Evolutionary conservation across 2,329 filamentous ascomycete species (phyloP).

Genomic region (Trichocomaceae sp.): DNA sequence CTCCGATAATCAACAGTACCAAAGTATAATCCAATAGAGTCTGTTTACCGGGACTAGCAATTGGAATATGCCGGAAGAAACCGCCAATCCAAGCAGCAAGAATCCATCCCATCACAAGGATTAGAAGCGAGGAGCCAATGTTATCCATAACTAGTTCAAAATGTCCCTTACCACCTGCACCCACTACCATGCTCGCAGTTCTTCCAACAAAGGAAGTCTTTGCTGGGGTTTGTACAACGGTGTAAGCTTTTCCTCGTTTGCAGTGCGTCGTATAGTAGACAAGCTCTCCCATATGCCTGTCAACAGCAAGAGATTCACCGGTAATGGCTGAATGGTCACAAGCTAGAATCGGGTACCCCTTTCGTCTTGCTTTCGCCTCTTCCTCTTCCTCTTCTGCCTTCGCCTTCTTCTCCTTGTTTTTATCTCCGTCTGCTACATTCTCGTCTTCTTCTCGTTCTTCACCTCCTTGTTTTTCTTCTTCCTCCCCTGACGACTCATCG

Average conservation of each 20-base stretch:
- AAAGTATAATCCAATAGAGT: slow-evolving; percentile 63
- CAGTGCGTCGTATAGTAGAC: slow-evolving; percentile 75
- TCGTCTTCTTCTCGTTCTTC: slow-evolving; percentile 45
- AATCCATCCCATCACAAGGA: slow-evolving; percentile 72
- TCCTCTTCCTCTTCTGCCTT: slow-evolving; percentile 12
- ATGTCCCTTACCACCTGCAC: slow-evolving; percentile 67
- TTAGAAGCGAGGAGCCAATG: slow-evolving; percentile 65
- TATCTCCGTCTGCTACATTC: slow-evolving; percentile 13
- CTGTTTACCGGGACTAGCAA: slow-evolving; percentile 50
- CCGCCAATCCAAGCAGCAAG: slow-evolving; percentile 69
- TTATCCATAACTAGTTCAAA: slow-evolving; percentile 80
- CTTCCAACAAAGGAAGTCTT: slow-evolving; percentile 69
- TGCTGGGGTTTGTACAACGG: slow-evolving; percentile 60
- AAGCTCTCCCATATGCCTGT: slow-evolving; percentile 60
- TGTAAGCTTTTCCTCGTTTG: slow-evolving; percentile 72
- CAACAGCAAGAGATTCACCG: slow-evolving; percentile 70
- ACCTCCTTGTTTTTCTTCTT: slow-evolving; percentile 44
- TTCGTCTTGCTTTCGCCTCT: slow-evolving; percentile 25
- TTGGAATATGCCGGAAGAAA: slow-evolving; percentile 64
- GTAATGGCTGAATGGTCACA: slow-evolving; percentile 76
- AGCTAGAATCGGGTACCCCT: slow-evolving; percentile 60
- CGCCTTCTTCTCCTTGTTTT: slow-evolving; percentile 18
- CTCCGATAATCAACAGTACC: slow-evolving; percentile 68
- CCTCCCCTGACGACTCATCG: slow-evolving; percentile 52
- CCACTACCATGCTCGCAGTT: slow-evolving; percentile 66